Conservation (phyloP, 108 stramenopile genomes). For the Nannochloropsis granulata region DNA sequence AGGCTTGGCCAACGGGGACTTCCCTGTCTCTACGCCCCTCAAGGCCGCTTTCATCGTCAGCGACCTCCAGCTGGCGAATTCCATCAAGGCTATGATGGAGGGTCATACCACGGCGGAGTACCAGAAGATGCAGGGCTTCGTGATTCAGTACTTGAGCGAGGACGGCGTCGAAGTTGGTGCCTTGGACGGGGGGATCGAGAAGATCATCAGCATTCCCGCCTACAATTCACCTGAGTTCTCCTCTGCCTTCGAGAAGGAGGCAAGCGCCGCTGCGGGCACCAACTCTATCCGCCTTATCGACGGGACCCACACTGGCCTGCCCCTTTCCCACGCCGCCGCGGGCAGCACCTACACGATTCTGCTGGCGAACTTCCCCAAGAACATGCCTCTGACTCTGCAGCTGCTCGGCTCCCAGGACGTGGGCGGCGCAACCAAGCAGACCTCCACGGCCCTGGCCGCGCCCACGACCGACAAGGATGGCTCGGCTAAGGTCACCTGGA, state of each 20-base stretch:
- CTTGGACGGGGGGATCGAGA: neutral
- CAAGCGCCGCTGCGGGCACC: neutral
- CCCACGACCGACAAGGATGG: neutral
- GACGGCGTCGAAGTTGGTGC: neutral
- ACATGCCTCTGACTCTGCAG: neutral
- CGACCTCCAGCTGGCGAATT: neutral
- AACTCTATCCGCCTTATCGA: neutral
- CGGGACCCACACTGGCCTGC: neutral
- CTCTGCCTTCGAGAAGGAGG: neutral
- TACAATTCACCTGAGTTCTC: neutral
- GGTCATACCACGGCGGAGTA: neutral
- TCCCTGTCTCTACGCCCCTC: neutral
- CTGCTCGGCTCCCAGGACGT: neutral
- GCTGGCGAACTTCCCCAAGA: neutral
- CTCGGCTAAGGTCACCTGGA: neutral
- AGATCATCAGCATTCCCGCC: neutral
- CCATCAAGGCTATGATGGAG: neutral
- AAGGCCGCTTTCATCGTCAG: neutral
- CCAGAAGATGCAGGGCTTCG: neutral
- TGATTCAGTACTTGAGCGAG: neutral
- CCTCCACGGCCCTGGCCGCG: neutral
- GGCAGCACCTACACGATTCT: neutral
- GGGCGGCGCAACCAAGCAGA: neutral
- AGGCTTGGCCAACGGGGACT: neutral
- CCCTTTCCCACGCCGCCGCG: neutral